Percentiles rank a stretch among this genome's conserved stretches.
These are phyloP conservation scores for Wallacemonas sp. DNA, from an alignment of 208 protist genomes.

Conservation along the genomic window DNA sequence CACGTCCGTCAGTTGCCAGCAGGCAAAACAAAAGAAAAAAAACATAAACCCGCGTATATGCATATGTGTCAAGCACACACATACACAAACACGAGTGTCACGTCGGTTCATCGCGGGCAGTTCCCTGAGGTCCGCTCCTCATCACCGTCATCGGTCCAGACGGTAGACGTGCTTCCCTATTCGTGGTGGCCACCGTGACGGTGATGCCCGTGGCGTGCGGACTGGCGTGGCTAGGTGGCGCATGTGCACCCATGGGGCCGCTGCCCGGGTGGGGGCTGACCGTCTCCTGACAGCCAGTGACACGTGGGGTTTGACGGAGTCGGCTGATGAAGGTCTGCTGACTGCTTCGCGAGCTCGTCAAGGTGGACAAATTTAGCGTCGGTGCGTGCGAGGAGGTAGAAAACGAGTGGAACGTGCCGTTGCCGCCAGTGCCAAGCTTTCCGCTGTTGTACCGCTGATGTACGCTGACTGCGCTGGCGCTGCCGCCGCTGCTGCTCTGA, in stretches of 20 bases:
- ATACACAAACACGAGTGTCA: too few relatives aligned
- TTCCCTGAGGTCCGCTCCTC: too few relatives aligned
- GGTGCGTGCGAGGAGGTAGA: not conserved
- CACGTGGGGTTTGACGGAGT: conserved; percentile 17
- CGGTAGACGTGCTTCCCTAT: not conserved
- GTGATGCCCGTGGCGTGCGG: not conserved
- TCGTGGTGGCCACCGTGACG: conserved; percentile 8
- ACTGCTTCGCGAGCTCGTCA: not conserved
- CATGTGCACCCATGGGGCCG: not conserved
- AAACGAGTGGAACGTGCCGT: not conserved
- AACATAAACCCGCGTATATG: too few relatives aligned
- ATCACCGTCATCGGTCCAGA: not conserved
- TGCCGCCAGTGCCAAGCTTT: not conserved
- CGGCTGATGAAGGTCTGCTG: conserved; percentile 17
- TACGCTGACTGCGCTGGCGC: too few relatives aligned
- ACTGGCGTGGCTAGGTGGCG: not conserved
- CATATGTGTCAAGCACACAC: too few relatives aligned
- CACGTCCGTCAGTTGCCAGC: too few relatives aligned
- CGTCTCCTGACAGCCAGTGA: not conserved
- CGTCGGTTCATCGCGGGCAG: too few relatives aligned
- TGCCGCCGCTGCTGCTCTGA: not conserved
- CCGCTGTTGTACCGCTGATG: too few relatives aligned
- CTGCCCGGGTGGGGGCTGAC: not conserved
- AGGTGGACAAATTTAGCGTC: conserved; percentile 1
- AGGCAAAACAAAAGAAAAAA: too few relatives aligned